Percentiles rank a stretch among this genome's conserved stretches.
Conservation (phyloP, 1,284 basidiomycete species). For the Somion occarium region DNA sequence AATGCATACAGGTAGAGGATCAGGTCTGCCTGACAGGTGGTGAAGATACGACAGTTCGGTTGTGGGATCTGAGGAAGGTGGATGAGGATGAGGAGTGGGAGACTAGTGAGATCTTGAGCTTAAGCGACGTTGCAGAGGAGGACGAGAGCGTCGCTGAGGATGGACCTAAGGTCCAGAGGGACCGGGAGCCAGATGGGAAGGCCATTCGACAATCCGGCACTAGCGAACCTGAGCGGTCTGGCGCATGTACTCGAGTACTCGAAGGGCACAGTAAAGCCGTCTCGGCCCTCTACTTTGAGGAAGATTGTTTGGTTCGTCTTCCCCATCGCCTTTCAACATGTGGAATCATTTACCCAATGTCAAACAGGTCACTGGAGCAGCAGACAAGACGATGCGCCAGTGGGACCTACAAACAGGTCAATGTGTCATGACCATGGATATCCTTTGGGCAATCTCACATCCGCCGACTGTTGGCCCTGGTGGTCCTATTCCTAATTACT, state of each 20-base stretch:
- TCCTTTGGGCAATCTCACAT: slow-evolving; percentile 98
- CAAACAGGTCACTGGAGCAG: slow-evolving; percentile 87
- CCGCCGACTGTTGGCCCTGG: slow-evolving; percentile 53
- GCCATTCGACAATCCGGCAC: slow-evolving; percentile 21
- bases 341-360: neutral
- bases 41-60: slow-evolving; percentile 76
- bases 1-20: slow-evolving; percentile 92
- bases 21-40: slow-evolving; percentile 89
- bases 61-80: slow-evolving; percentile 86
- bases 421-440: slow-evolving; percentile 99
- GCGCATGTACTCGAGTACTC: slow-evolving; percentile 69
- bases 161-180: slow-evolving; percentile 11
- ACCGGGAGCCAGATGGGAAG: slow-evolving; percentile 29
- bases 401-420: slow-evolving; percentile 98
- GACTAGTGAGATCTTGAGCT: slow-evolving; percentile 47
- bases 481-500: slow-evolving; percentile 35
- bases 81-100: slow-evolving; percentile 65
- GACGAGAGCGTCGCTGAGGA: slow-evolving; percentile 37
- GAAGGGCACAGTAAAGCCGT: slow-evolving; percentile 94
- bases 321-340: slow-evolving; percentile 2
- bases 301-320: slow-evolving; percentile 75
- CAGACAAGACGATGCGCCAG: slow-evolving; percentile 96
- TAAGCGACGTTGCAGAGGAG: slow-evolving; percentile 63
- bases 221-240: slow-evolving; percentile 25
- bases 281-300: slow-evolving; percentile 93